Evolutionary conservation across 768 basidiomycete species (phyloP), one percentile per base, ranked within the genome.

Genomic region (Suillus discolor): DNA sequence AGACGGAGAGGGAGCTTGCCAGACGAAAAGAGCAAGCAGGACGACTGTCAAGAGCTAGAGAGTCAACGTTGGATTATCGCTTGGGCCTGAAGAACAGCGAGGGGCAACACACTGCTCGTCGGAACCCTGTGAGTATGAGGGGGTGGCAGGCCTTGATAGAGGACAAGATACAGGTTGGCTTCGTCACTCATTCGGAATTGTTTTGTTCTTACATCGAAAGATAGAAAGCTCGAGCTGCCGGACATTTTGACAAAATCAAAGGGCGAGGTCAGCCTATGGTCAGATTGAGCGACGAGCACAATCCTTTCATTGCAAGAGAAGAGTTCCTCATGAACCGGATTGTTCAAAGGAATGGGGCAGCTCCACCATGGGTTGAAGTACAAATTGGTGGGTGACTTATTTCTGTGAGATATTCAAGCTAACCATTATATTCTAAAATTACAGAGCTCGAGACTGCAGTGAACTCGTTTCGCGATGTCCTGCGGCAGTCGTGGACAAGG

Each of bases 271-370:
- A 83, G 71, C 87, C 86, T 2, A 75, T 89, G 6, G 68, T 72
- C 1, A 71, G 74, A 45, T 73, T 79, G 59, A 74, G 70, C 2
- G 84, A 85, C 31, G 85, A 86, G 66, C 73, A 76, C n/a, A 88
- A 89, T 70, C 87, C 85, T 13, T 88, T 86, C 75, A 89, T 96
- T 66, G 84, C 84, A 8, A 82, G 90, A 9, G 91, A 92, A 69
- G 93, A 94, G 72, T 92, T 89, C 70, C 79, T 95, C 57, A 88
- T 95, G 89, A 96, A 94, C 69, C 86, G 93, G 15, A 93, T 94
- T 65, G 84, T 95, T 8, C 89, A 92, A 71, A 82, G 87, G 60
- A 90, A 93, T 68, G 92, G 91, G n/a, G 91, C 90, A 7, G 85
- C 87, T 4, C 94, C 93, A 38, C 90, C 92, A 4, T 96, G 94